A percentile compares a stretch with the other conserved stretches of the same genome.
Evolutionary conservation across 305 asterid species (phyloP).

Genomic region (Solanum hybrid): DNA sequence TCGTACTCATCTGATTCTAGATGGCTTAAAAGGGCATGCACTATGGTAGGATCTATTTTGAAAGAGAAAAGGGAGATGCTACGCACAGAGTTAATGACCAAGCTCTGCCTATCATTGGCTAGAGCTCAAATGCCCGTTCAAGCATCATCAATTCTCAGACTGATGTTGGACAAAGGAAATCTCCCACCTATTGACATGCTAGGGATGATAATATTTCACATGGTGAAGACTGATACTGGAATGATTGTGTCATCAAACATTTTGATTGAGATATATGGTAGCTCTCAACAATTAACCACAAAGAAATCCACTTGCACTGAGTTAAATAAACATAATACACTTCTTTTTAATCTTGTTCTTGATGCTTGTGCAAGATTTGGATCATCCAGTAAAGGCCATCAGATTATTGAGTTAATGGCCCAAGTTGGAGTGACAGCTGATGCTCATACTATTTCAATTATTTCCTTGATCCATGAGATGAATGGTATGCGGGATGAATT

Average conservation of each 20-base stretch:
- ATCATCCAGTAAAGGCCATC: slow-evolving; percentile 54
- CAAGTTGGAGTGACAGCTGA: slow-evolving; percentile 50
- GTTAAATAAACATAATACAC: slow-evolving; percentile 40
- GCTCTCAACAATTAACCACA: slow-evolving; percentile 15
- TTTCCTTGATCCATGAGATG: slow-evolving; percentile 60
- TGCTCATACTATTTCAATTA: slow-evolving; percentile 50
- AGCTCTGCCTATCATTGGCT: slow-evolving; percentile 56
- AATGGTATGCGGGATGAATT: slow-evolving; percentile 64
- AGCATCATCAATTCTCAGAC: slow-evolving; percentile 48
- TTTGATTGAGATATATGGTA: slow-evolving; percentile 50
- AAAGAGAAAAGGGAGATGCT: slow-evolving; percentile 46
- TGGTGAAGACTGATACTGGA: slow-evolving; percentile 64
- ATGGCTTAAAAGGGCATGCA: slow-evolving; percentile 55
- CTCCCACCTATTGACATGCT: slow-evolving; percentile 46
- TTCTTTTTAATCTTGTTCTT: slow-evolving; percentile 72
- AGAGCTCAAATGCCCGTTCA: slow-evolving; percentile 70
- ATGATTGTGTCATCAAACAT: slow-evolving; percentile 53
- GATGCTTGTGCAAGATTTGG: slow-evolving; percentile 68
- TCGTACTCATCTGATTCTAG: slow-evolving; percentile 53
- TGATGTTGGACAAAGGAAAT: slow-evolving; percentile 42
- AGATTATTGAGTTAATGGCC: slow-evolving; percentile 72
- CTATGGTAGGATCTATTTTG: slow-evolving; percentile 38
- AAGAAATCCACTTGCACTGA: slow-evolving; percentile 28
- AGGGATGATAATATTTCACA: slow-evolving; percentile 45
- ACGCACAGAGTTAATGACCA: slow-evolving; percentile 35